Conservation (phyloP, 2,329 filamentous ascomycete species). For the Annulohypoxylon truncatum region DNA sequence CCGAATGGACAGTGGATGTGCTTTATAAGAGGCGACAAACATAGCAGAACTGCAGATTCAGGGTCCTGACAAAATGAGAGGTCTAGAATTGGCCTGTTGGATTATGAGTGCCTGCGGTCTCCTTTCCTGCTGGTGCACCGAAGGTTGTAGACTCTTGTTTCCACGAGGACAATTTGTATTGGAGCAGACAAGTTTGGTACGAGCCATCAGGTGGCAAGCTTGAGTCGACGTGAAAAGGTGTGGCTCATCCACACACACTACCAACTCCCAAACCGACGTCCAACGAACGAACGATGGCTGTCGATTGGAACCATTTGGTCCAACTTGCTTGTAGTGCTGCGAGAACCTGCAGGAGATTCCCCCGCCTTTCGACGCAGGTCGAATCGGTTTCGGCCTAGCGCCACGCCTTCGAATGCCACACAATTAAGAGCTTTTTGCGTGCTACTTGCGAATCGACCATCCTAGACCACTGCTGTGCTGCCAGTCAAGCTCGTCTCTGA, state of each 20-base stretch:
- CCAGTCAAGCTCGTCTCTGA: constrained; percentile 34
- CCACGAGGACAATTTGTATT: constrained; percentile 29
- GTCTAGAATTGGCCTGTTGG: constrained; percentile 17
- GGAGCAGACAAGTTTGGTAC: constrained; percentile 34
- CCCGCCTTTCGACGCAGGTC: constrained; percentile 48
- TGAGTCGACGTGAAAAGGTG: constrained; percentile 31
- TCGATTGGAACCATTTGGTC: constrained; percentile 41
- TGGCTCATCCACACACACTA: constrained; percentile 38
- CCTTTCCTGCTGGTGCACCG: constrained; percentile 24
- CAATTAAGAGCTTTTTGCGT: constrained; percentile 29
- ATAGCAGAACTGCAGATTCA: constrained; percentile 33
- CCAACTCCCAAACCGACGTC: constrained; percentile 27
- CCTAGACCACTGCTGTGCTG: constrained; percentile 35
- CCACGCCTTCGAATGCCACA: constrained; percentile 39
- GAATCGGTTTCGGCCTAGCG: constrained; percentile 47
- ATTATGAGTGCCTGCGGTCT: constrained; percentile 17
- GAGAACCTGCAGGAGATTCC: constrained; percentile 46
- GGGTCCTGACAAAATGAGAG: constrained; percentile 27
- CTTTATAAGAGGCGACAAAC: constrained; percentile 27
- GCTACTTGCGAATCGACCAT: constrained; percentile 34
- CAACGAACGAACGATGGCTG: constrained; percentile 36
- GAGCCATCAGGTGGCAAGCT: constrained; percentile 40
- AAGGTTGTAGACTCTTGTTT: constrained; percentile 28
- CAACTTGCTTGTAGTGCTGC: constrained; percentile 38
- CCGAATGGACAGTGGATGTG: constrained; percentile 28